phyloP scores from a whole-genome alignment of 1,284 basidiomycete species.

The Puccinia coronata region DNA sequence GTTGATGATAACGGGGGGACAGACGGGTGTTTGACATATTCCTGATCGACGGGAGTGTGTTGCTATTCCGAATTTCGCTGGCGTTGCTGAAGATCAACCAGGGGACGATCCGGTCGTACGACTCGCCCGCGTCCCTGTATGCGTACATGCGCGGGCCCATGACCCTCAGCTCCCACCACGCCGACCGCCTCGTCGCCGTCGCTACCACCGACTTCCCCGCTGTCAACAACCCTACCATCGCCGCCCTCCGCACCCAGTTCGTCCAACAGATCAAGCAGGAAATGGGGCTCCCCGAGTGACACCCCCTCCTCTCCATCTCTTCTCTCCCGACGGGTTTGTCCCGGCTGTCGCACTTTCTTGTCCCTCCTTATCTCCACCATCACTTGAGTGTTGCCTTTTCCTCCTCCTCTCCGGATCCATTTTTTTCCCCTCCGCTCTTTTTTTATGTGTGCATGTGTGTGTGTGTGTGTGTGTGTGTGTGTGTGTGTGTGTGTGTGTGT shows the following conservation, averaged over 20 bases:
- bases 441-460: not conserved
- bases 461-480: too few relatives aligned
- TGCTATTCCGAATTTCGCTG: constrained; percentile 75
- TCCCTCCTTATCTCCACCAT: not conserved
- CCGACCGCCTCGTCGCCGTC: constrained; percentile 83
- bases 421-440: not conserved
- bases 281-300: constrained; percentile 12
- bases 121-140: constrained; percentile 81
- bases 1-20: constrained; percentile 68
- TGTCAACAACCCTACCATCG: constrained; percentile 33
- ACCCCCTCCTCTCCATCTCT: not conserved
- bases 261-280: constrained; percentile 35
- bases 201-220: constrained; percentile 28
- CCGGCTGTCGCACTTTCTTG: not conserved
- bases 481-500: not conserved
- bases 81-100: constrained; percentile 82
- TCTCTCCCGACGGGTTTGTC: not conserved
- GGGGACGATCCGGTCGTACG: constrained; percentile 74
- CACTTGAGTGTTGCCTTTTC: not conserved
- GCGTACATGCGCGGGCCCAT: constrained; percentile 74
- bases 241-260: not conserved
- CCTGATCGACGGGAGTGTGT: constrained; percentile 80
- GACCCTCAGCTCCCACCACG: constrained; percentile 86
- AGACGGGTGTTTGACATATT: constrained; percentile 69
- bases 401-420: not conserved